phyloP scores from a whole-genome alignment of 208 protist genomes.

The Trypanosomatidae sp. region DNA sequence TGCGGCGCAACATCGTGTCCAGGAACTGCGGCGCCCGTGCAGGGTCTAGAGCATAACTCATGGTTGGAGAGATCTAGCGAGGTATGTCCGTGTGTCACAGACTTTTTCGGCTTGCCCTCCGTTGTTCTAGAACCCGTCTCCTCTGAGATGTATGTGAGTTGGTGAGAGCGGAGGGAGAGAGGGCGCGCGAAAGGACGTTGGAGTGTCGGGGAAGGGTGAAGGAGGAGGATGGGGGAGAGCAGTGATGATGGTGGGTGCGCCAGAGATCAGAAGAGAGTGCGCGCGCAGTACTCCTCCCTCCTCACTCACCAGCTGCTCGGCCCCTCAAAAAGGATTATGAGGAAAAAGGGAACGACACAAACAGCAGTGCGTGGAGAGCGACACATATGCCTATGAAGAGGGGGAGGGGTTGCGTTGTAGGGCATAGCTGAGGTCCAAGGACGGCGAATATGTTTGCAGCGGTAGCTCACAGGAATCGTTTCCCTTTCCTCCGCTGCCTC shows the following conservation, averaged over 20 bases:
- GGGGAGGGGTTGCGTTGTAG: not conserved
- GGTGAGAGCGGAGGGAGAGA: not conserved
- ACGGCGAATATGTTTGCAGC: not conserved
- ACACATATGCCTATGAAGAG: not conserved
- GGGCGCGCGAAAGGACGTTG: not conserved
- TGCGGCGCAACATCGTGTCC: constrained; percentile 72
- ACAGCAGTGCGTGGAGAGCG: not conserved
- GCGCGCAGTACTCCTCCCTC: not conserved
- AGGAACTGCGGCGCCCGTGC: constrained; percentile 78
- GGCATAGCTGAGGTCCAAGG: not conserved
- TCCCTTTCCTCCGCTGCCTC: not conserved
- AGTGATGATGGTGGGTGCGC: not conserved
- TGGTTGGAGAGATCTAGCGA: constrained; percentile 13
- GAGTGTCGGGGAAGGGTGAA: not conserved
- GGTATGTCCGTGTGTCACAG: not conserved
- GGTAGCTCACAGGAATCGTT: not conserved
- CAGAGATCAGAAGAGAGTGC: not conserved
- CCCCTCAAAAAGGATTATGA: not conserved
- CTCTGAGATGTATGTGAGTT: not conserved
- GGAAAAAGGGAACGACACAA: not conserved
- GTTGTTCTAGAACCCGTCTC: not conserved
- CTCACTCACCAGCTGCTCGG: too few species aligned
- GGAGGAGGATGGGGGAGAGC: not conserved
- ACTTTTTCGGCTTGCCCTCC: not conserved
- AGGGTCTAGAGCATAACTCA: constrained; percentile 52